Evolutionary conservation across 371 early-diverging fungal species (phyloP).

Genomic region (Smittium mucronatum): DNA sequence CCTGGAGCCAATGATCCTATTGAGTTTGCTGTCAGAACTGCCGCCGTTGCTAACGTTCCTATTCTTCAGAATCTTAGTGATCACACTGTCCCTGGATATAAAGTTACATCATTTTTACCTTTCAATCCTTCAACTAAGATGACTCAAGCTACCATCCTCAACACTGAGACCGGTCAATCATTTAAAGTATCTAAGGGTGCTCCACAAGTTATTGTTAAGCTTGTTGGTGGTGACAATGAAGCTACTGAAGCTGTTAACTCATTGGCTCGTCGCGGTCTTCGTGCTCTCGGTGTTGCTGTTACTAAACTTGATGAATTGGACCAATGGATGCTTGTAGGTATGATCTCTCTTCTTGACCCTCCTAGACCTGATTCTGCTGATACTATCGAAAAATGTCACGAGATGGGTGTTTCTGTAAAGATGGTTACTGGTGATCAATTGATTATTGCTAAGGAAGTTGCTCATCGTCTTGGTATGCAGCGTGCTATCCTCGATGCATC

Average conservation of each 20-base stretch:
- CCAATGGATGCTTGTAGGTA: constrained; percentile 52
- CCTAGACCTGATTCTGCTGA: constrained; percentile 78
- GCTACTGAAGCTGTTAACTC: constrained; percentile 62
- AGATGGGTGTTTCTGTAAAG: constrained; percentile 82
- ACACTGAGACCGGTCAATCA: constrained; percentile 42
- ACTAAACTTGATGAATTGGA: constrained; percentile 50
- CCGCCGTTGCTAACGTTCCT: constrained; percentile 62
- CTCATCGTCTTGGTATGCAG: constrained; percentile 66
- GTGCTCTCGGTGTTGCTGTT: constrained; percentile 82
- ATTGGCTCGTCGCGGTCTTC: constrained; percentile 75
- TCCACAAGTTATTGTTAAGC: constrained; percentile 75
- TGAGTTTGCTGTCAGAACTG: constrained; percentile 71
- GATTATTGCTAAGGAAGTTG: constrained; percentile 82
- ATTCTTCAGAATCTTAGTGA: constrained; percentile 43
- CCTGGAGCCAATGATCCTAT: constrained; percentile 85
- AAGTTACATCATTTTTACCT: constrained; percentile 70
- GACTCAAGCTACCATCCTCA: constrained; percentile 73
- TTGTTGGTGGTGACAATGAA: constrained; percentile 64
- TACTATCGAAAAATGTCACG: constrained; percentile 67
- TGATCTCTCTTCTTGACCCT: constrained; percentile 79
- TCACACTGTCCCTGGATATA: constrained; percentile 70
- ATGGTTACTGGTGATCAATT: constrained; percentile 97
- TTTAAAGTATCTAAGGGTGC: constrained; percentile 90
- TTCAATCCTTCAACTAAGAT: constrained; percentile 86
- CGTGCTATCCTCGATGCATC: constrained; percentile 64